Evolutionary conservation across 805 yeast genomes (phyloP), one percentile per base, ranked within the genome.

Genomic region (Helenozyma baotianmanensis): DNA sequence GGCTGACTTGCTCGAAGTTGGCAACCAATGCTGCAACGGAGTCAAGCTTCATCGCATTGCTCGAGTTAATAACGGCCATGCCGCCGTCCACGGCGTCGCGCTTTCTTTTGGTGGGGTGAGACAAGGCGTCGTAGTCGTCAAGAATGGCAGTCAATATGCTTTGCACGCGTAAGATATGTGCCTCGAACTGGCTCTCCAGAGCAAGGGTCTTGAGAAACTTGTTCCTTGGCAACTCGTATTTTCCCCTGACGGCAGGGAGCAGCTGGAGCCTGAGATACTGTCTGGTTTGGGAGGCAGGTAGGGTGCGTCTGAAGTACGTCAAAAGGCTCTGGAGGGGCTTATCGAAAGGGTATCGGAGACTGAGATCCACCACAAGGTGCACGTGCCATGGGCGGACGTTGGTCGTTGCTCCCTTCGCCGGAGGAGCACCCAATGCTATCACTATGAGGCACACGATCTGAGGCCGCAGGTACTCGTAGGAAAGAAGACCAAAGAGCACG

Each of bases 1-100:
- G 33, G 21, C 30, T 25, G 10, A 56, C 43, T 5, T 39, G 37
- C 21, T 50, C 48, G 8, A 53, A 40, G 21, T 45, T 36, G 1
- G 43, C 27, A 2, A 47, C 45, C 15, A 58, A 39, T 9, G 35
- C 30, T 6, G 39, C 29, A 9, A 52, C 30, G 0, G 62, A 54
- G 21, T 43, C 19, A 17, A 17, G 19, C 19, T 17, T 17, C 19
- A 8, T 8, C 7, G 19, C 19, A n/a, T n/a, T n/a, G n/a, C n/a
- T n/a, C 7, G 7, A 6, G 19, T 17, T 17, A 8, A 17, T 17
- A n/a, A n/a, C n/a, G 7, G 19, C 8, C 19, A 8, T 5, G 7
- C 7, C 7, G 7, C 7, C 8, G 7, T 17, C 19, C 19, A 17
- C 8, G 7, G 19, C 19, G 8, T 17, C 19, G 19, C 5, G 8